Evolutionary conservation across 805 yeast genomes (phyloP).

Genomic region (Wickerhamiella kurtzmanii): DNA sequence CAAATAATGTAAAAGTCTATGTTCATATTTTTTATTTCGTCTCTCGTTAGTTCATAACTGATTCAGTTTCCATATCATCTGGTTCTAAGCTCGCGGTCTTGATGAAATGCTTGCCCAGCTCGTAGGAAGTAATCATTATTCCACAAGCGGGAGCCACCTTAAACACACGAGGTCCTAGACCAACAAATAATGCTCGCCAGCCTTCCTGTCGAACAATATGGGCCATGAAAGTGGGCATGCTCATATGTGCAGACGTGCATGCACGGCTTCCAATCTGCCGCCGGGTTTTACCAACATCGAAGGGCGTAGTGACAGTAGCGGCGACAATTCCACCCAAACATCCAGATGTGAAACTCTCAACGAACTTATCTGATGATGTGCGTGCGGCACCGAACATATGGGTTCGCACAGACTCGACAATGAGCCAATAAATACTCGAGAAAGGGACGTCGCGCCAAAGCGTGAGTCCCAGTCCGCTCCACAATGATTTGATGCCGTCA

Average conservation of each 20-base stretch:
- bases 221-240: constrained; percentile 57
- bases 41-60: not conserved
- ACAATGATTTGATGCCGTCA: constrained; percentile 52
- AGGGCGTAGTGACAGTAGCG: constrained; percentile 81
- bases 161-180: constrained; percentile 70
- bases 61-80: not conserved
- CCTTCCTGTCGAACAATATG: constrained; percentile 66
- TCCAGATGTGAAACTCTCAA: constrained; percentile 54
- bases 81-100: not conserved
- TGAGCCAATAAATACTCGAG: constrained; percentile 87
- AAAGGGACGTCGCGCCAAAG: constrained; percentile 97
- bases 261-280: constrained; percentile 48
- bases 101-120: constrained; percentile 59
- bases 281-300: constrained; percentile 94
- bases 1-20: no score
- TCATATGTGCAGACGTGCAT: constrained; percentile 18
- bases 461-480: constrained; percentile 76
- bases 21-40: not conserved
- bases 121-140: constrained; percentile 93
- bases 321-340: constrained; percentile 74
- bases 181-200: constrained; percentile 68
- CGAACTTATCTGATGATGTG: constrained; percentile 20
- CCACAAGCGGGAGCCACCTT: constrained; percentile 97
- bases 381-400: constrained; percentile 2
- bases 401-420: constrained; percentile 42